Base-by-base conservation (phyloP, 2,329 filamentous ascomycete genomes). In the Didymella pomorum region DNA sequence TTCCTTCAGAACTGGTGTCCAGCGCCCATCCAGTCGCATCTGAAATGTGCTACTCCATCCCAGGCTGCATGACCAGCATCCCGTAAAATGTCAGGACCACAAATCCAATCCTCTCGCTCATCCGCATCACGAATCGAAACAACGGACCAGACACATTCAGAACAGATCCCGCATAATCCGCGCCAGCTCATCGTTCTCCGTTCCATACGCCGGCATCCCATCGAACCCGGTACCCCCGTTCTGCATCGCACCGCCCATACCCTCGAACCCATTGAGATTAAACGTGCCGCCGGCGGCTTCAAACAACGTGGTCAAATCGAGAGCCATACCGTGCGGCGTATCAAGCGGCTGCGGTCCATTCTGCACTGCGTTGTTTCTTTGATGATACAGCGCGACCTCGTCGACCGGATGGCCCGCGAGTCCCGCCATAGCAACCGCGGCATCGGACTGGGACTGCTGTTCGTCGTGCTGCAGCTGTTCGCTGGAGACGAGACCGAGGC, bases 381-480 rank as follows among this genome's bases (percentile, higher is more conserved):
- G 64, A 37, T 78, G 72, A 31, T 72, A 75, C 8, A 70, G 68
- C 45, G 25, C 25, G 3, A 43, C 82, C 56, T 85, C 83, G 56
- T 88, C 84, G 16, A 88, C 83, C 26, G 82, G 81, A 68, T 88
- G 85, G 6, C 86, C 86, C 2, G 86, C 86, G 18, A 89, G 77
- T 1, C 86, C 86, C 10, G 86, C 86, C 87, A 89, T 88, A 9
- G 86, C 86, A 5, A 88, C 84, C 1, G 87, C 86, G 3, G 86
- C 86, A 21, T 82, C 83, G 2, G 85, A 87, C 68, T 86, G 87
- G 2, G 85, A 87, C 68, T 86, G 87, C 67, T 86, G 86, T 16
- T 85, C 80, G 61, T 88, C 86, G 20, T 78, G 76, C 2, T 80
- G 75, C 39, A 81, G 78, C 3, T 69, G 62, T n/a, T 79, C 76